Percentiles rank a stretch among this genome's conserved stretches.
These are phyloP conservation scores for Jacaranda mimosifolia DNA, from an alignment of 257 asterid genomes.

Conservation along the genomic window DNA sequence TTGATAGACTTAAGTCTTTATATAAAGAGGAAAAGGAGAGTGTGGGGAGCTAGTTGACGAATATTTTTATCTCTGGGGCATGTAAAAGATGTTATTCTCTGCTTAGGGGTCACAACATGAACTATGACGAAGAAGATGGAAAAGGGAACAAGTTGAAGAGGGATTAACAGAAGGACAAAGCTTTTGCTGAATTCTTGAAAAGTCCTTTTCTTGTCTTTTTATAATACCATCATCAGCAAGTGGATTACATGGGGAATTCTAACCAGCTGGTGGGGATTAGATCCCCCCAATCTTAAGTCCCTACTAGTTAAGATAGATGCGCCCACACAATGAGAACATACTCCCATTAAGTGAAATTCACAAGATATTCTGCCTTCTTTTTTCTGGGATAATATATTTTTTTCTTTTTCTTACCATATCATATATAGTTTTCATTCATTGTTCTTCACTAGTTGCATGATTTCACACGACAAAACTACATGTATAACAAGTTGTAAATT, in stretches of 20 bases:
- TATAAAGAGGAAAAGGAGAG: slow-evolving; percentile 48
- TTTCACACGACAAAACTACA: neutral
- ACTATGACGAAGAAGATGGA: neutral
- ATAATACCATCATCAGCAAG: slow-evolving; percentile 52
- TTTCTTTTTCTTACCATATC: slow-evolving; percentile 7
- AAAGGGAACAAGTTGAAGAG: slow-evolving; percentile 17
- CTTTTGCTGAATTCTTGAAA: slow-evolving; percentile 37
- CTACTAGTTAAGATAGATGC: slow-evolving; percentile 54
- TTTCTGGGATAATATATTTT: slow-evolving; percentile 27
- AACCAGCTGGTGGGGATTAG: slow-evolving; percentile 69
- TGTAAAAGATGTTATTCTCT: slow-evolving; percentile 45
- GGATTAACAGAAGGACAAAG: slow-evolving; percentile 23
- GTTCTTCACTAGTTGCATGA: neutral
- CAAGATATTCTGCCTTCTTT: slow-evolving; percentile 38
- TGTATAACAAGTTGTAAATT: neutral
- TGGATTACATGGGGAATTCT: slow-evolving; percentile 50
- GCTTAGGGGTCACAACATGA: slow-evolving; percentile 37
- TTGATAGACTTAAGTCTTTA: slow-evolving; percentile 40
- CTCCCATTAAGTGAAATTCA: slow-evolving; percentile 25
- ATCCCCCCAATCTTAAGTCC: slow-evolving; percentile 54
- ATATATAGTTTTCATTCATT: neutral
- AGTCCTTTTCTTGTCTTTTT: slow-evolving; percentile 53
- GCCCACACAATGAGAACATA: slow-evolving; percentile 42
- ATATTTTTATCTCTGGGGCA: slow-evolving; percentile 13
- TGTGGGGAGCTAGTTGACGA: slow-evolving; percentile 54